Percentiles rank a stretch among this genome's conserved stretches.
phyloP scores from a whole-genome alignment of 2,329 filamentous ascomycete genomes.

The Penicillium sp. region DNA sequence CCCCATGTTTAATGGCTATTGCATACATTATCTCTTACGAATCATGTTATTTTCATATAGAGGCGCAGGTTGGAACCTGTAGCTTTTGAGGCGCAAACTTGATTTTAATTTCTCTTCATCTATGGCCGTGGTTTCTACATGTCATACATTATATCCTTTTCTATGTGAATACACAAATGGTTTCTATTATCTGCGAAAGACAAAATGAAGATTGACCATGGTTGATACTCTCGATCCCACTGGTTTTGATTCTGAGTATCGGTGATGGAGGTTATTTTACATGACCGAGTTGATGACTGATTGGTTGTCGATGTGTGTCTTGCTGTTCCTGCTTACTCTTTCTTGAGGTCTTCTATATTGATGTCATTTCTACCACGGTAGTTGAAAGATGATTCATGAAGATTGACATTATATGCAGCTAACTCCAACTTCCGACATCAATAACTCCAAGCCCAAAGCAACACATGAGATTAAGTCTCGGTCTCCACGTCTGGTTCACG shows the following conservation, averaged over 20 bases:
- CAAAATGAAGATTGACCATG: neutral
- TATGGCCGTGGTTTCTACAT: neutral
- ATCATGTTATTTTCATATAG: slow-evolving; percentile 22
- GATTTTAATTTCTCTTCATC: neutral
- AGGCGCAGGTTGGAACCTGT: slow-evolving; percentile 17
- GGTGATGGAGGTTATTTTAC: too few species aligned
- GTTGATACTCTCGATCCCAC: neutral
- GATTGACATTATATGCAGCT: neutral
- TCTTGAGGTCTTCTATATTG: too few species aligned
- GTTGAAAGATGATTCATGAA: neutral
- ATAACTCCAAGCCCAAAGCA: neutral
- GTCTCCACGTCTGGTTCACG: slow-evolving; percentile 88
- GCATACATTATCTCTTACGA: slow-evolving; percentile 18
- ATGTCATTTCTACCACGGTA: neutral
- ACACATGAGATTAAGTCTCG: slow-evolving; percentile 46
- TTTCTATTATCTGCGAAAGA: neutral
- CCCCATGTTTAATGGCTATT: slow-evolving; percentile 15
- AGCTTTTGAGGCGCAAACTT: neutral
- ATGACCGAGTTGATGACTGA: too few species aligned
- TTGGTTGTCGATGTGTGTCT: too few species aligned
- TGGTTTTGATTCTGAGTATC: too few species aligned
- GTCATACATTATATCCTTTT: slow-evolving; percentile 1
- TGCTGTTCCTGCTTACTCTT: neutral
- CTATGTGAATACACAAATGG: neutral
- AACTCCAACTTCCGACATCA: neutral